phyloP scores from a whole-genome alignment of 345 rosid species.

The Populus nigra region DNA sequence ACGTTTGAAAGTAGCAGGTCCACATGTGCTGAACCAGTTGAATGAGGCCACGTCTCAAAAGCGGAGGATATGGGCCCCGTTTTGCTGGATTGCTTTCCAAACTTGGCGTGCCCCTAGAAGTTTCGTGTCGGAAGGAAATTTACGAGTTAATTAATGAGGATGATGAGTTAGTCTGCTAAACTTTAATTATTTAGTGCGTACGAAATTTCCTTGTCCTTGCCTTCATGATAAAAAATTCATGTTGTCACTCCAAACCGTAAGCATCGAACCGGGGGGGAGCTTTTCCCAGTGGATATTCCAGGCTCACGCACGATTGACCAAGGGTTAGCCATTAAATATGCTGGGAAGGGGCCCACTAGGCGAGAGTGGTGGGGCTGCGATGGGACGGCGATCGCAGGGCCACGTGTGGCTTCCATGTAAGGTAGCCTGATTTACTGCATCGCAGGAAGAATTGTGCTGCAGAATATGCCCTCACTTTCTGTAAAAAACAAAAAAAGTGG shows the following conservation, averaged over 20 bases:
- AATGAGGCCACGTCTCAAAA: slow-evolving; percentile 15
- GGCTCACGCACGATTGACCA: not conserved
- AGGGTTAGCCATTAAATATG: not conserved
- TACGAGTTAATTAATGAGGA: not conserved
- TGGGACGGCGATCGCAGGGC: too few relatives aligned
- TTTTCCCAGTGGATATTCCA: not conserved
- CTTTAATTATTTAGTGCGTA: not conserved
- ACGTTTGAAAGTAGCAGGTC: not conserved
- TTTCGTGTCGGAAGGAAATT: not conserved
- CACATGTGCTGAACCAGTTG: not conserved
- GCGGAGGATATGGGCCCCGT: not conserved
- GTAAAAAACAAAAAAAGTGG: too few relatives aligned
- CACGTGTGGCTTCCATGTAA: too few relatives aligned
- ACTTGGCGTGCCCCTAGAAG: not conserved
- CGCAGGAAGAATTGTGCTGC: too few relatives aligned
- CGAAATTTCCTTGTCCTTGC: not conserved
- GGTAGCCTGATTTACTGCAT: too few relatives aligned
- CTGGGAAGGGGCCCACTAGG: not conserved
- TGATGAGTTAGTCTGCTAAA: not conserved
- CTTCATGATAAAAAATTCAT: not conserved
- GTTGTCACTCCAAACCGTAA: not conserved
- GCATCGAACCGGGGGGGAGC: not conserved
- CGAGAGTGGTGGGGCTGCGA: too few relatives aligned
- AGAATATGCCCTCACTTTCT: too few relatives aligned
- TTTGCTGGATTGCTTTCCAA: not conserved